phyloP scores from a whole-genome alignment of 2,329 filamentous ascomycete species.

The Atkinsonella hypoxylon region DNA sequence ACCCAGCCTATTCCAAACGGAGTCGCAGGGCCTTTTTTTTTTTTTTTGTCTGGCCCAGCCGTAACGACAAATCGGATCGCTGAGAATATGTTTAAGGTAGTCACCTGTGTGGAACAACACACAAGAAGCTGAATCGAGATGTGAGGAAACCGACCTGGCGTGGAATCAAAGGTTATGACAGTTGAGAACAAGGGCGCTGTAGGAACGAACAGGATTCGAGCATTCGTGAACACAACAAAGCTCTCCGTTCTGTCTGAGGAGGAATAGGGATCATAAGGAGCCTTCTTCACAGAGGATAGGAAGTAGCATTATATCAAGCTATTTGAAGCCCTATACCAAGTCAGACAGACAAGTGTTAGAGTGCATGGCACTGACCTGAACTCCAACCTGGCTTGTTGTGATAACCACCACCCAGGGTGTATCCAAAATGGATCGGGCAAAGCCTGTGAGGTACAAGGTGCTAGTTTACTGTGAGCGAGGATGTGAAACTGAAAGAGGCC shows the following conservation, averaged over 20 bases:
- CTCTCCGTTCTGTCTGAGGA: background rate
- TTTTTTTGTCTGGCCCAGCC: background rate
- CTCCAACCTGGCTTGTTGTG: background rate
- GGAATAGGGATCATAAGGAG: background rate
- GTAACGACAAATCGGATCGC: background rate
- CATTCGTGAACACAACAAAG: background rate
- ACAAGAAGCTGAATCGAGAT: background rate
- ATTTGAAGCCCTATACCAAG: background rate
- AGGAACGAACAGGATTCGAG: background rate
- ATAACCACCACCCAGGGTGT: background rate
- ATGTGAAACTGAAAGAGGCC: constrained; percentile 1
- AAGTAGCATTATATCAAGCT: background rate
- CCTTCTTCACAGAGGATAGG: background rate
- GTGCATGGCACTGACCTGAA: background rate
- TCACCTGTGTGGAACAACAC: background rate
- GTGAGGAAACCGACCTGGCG: background rate
- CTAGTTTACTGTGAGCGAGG: background rate
- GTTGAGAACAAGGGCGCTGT: background rate
- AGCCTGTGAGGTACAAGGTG: background rate
- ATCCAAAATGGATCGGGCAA: background rate
- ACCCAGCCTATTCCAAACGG: background rate
- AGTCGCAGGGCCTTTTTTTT: background rate
- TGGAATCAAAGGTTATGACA: background rate
- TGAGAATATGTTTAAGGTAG: background rate
- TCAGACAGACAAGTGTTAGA: background rate